A percentile compares a stretch with the other conserved stretches of the same genome.
phyloP scores from a whole-genome alignment of 139 green algal genomes.

The Pycnococcus provasolii region DNA sequence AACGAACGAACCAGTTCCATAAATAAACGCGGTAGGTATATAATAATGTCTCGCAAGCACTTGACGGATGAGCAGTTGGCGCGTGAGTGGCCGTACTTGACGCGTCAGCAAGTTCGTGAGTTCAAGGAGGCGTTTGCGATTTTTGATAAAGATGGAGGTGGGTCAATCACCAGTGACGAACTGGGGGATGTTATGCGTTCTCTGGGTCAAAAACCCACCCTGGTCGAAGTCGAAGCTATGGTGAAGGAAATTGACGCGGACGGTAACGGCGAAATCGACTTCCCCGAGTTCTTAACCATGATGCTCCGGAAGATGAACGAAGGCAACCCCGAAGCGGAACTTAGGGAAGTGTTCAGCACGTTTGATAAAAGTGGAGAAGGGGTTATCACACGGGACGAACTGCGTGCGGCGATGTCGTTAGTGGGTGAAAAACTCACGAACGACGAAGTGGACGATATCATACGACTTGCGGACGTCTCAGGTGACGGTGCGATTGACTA shows the following conservation, averaged over 20 bases:
- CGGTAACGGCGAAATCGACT: slow-evolving; percentile 29
- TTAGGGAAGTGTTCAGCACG: slow-evolving; percentile 27
- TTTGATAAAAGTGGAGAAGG: slow-evolving; percentile 17
- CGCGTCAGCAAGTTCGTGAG: slow-evolving; percentile 22
- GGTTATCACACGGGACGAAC: slow-evolving; percentile 24
- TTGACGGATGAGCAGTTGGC: slow-evolving; percentile 27
- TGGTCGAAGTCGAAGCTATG: slow-evolving; percentile 15
- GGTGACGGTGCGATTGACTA: slow-evolving; percentile 28
- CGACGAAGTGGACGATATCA: slow-evolving; percentile 23
- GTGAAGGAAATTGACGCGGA: slow-evolving; percentile 26
- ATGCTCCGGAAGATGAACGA: slow-evolving; percentile 33
- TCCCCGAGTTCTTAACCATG: slow-evolving; percentile 30
- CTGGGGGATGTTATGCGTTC: slow-evolving; percentile 25
- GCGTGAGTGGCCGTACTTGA: slow-evolving; percentile 24
- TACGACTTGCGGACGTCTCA: slow-evolving; percentile 19
- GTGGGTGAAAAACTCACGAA: slow-evolving; percentile 27
- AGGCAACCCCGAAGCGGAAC: slow-evolving; percentile 24
- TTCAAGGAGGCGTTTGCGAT: slow-evolving; percentile 30
- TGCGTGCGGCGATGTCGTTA: slow-evolving; percentile 19
- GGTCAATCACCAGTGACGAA: slow-evolving; percentile 22
- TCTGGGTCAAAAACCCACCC: slow-evolving; percentile 21
- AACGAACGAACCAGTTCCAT: not conserved
- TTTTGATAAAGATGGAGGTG: slow-evolving; percentile 31
- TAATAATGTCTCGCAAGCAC: slow-evolving; percentile 18
- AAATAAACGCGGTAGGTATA: not conserved